Evolutionary conservation across 495 filamentous ascomycete genomes (phyloP), one percentile per base, ranked within the genome.

Genomic region (Penicillium desertorum): DNA sequence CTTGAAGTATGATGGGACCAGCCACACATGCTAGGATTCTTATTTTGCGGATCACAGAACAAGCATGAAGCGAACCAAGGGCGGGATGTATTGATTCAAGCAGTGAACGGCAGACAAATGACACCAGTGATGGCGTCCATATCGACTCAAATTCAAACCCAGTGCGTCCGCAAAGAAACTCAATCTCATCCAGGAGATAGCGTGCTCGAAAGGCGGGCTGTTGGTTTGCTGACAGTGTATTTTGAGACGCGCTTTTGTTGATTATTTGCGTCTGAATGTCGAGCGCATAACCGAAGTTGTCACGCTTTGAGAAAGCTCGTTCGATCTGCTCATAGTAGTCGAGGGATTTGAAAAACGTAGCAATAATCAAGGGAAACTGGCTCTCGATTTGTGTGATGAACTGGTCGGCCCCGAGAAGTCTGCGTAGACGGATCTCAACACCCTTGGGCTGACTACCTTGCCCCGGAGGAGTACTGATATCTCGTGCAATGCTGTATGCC

Each of bases 191-290:
- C 8, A 86, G 66, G 6, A 98, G 72, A 63, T 86, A 88, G 54
- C 86, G 89, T 17, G 85, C 84, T 59, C 81, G 87, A 74, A 97
- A 98, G 32, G 83, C 88, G 16, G 94, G 94, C 60, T 96, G 90
- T 61, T 96, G 90, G 52, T 86, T 88, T 7, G 85, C 72, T 6
- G 90, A 86, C 8, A 97, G 71, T 9, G 65, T 66, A 27, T 73
- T 79, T 9, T 74, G 71, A 19, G 91, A 87, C 54, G 80, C 68
- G 50, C 86, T 84, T 54, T 84, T 83, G 17, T 68, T 67, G 54
- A 82, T 83, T 57, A 97, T 97, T 32, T 80, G 70, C 19, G 76
- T 72, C 67, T 94, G 80, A n/a, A 79, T 79, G 41, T 83, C 76
- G 10, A 81, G 77, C 16, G 90, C 86, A 47, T 82, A 75, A 1